These are phyloP conservation scores for Pecoramyces ruminantium DNA, from an alignment of 192 early-diverging fungal species.

Conservation along the genomic window DNA sequence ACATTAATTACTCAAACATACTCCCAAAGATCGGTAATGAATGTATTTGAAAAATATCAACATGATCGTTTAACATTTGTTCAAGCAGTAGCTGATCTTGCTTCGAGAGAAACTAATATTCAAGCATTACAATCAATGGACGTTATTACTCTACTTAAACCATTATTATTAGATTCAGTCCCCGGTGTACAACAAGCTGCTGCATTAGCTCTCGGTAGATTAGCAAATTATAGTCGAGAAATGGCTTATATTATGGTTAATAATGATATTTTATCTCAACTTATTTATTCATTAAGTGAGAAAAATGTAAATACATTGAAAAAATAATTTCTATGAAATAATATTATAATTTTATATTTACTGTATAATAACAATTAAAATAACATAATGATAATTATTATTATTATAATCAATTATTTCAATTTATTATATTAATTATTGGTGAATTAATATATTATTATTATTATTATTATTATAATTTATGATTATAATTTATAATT, in stretches of 20 bases:
- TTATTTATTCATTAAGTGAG: conserved; percentile 28
- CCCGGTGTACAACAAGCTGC: conserved; percentile 45
- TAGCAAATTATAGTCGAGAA: conserved; percentile 37
- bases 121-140: conserved; percentile 23
- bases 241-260: conserved; percentile 30
- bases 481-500: neutral
- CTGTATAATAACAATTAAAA: too few species aligned
- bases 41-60: conserved; percentile 34
- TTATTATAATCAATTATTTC: too few species aligned
- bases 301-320: conserved; percentile 17
- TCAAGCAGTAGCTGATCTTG: conserved; percentile 34
- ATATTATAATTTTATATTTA: too few species aligned
- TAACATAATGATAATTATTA: too few species aligned
- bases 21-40: too few species aligned
- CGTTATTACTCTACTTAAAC: conserved; percentile 26
- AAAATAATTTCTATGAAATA: too few species aligned
- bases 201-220: conserved; percentile 29
- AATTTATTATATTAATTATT: too few species aligned
- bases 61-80: conserved; percentile 32
- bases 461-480: too few species aligned
- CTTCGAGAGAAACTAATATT: conserved; percentile 28
- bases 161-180: conserved; percentile 29
- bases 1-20: too few species aligned
- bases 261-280: conserved; percentile 29
- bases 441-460: too few species aligned